A percentile compares a stretch with the other conserved stretches of the same genome.
Evolutionary conservation across 2,329 filamentous ascomycete species (phyloP).

Genomic region (Zymoseptoria ardabiliae): DNA sequence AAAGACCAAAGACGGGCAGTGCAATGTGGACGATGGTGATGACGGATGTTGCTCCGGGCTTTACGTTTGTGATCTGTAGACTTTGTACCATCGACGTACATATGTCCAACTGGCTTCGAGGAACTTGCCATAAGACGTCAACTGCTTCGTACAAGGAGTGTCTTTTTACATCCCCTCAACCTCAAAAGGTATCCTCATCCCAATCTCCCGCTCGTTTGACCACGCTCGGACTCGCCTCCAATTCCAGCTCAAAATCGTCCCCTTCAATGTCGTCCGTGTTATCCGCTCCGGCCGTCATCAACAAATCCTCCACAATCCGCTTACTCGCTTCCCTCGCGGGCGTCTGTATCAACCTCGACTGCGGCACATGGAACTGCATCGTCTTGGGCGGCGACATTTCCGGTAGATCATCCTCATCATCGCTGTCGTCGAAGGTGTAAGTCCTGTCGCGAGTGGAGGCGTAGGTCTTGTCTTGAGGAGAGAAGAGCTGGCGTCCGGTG

Average conservation of each 20-base stretch:
- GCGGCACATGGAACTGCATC: slow-evolving; percentile 75
- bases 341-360: slow-evolving; percentile 70
- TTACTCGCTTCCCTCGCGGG: slow-evolving; percentile 75
- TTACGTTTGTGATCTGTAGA: background rate
- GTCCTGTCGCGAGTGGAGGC: slow-evolving; percentile 17
- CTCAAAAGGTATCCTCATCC: slow-evolving; percentile 42
- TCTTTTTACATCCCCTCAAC: too few species aligned
- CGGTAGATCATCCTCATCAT: slow-evolving; percentile 47
- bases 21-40: background rate
- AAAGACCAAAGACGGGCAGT: background rate
- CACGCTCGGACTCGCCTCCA: slow-evolving; percentile 42
- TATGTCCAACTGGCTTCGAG: background rate
- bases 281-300: slow-evolving; percentile 64
- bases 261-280: slow-evolving; percentile 42
- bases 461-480: slow-evolving; percentile 24
- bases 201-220: slow-evolving; percentile 38
- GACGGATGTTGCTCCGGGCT: too few species aligned
- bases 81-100: background rate
- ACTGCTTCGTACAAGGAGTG: too few species aligned
- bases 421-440: slow-evolving; percentile 31
- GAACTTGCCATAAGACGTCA: too few species aligned
- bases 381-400: slow-evolving; percentile 78
- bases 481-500: slow-evolving; percentile 30
- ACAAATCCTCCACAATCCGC: slow-evolving; percentile 71
- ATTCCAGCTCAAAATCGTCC: slow-evolving; percentile 32